Conservation (phyloP, 306 rosid genomes). For the Cicer chorassanicum region DNA sequence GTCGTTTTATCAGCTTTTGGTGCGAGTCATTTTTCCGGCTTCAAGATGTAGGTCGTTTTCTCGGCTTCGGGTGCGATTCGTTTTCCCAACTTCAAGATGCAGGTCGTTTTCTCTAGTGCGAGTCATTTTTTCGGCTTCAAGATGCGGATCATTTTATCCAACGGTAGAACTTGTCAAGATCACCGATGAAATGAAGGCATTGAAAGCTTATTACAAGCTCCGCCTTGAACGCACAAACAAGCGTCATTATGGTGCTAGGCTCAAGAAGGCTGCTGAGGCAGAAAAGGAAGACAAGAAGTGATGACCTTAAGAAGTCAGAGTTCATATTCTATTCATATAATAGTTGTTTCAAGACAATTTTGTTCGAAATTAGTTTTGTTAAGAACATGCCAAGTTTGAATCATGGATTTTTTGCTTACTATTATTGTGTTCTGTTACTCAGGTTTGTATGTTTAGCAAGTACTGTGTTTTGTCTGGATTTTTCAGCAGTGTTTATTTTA, state of each 20-base stretch:
- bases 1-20: no score
- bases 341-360: conserved; percentile 25
- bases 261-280: conserved; percentile 70
- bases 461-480: neutral
- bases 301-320: conserved; percentile 17
- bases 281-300: conserved; percentile 72
- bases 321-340: conserved; percentile 3
- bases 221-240: conserved; percentile 54
- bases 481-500: neutral
- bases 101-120: no score
- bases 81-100: no score
- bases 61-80: no score
- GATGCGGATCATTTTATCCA: no score
- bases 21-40: no score
- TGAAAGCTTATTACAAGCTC: conserved; percentile 28
- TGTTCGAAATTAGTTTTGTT: conserved; percentile 12
- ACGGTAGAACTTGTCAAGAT: conserved; percentile 61
- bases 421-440: neutral
- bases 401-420: neutral
- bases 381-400: neutral
- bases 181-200: conserved; percentile 35
- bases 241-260: conserved; percentile 61
- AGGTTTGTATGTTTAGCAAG: neutral
- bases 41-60: no score
- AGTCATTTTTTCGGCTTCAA: no score